Evolutionary conservation across 225 moss, liverwort and hornwort species (phyloP), one percentile per base, ranked within the genome.

Genomic region (Physcomitrium patens): DNA sequence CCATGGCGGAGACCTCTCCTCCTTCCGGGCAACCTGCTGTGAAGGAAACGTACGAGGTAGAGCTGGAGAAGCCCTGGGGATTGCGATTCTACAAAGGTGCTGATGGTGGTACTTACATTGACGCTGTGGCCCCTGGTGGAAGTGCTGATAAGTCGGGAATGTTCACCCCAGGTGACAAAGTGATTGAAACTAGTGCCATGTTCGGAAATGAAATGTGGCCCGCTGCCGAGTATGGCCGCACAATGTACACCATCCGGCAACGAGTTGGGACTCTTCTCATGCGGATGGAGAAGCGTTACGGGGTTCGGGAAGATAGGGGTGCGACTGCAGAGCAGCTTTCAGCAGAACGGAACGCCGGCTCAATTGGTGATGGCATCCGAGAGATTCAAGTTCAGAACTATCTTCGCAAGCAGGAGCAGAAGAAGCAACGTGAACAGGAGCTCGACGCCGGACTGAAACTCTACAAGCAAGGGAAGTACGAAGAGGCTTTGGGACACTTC

Each of bases 191-290:
- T 41, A 95, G 97, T 79, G 97, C 97, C 77, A 91, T 99, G 82
- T 99, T 99, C 65, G 97, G 97, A 74, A 88, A 15, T 15, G 97
- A 99, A 0, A 84, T 93, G 54, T 99, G 97, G 95, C 95, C 97
- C 31, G 97, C 97, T 67, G 97, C 97, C 7, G 97, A 99, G 77
- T 99, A 99, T 60, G 97, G 97, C 14, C 97, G 97, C 80, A 93
- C 97, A 26, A 99, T 99, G 97, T 99, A 99, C 82, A 99, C 95
- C 12, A 91, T 99, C 77, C 95, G 97, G 44, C 95, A 99, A 69
- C 93, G 97, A 43, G 75, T 99, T 67, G 97, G 97, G 41, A 77
- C 97, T 43, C 83, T 95, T 13, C 26, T 80, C 15, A 84, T 99
- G 61, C 87, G 84, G 75, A 84, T 99, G 79, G 94, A 99, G 79